These are phyloP conservation scores for Dothistroma pini DNA, from an alignment of 2,329 filamentous ascomycete species.

Conservation along the genomic window DNA sequence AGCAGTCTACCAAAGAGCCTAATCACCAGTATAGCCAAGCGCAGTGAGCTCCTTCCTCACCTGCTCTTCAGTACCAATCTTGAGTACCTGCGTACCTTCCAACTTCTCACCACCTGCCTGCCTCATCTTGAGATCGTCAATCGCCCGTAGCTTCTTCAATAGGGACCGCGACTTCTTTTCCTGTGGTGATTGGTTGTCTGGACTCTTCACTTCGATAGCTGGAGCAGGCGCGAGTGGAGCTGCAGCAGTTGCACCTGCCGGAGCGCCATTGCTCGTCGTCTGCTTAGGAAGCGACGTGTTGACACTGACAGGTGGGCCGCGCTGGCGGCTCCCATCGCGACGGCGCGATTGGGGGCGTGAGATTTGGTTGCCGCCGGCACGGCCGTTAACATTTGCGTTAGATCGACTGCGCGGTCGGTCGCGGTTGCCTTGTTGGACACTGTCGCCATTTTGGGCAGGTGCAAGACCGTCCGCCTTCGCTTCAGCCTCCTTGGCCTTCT, in stretches of 20 bases:
- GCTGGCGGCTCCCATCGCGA: constrained; percentile 27
- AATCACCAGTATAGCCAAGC: constrained; percentile 29
- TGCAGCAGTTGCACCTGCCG: constrained; percentile 9
- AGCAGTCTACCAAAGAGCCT: not conserved
- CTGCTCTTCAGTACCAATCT: constrained; percentile 82
- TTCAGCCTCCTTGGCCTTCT: constrained; percentile 81
- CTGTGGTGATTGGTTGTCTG: constrained; percentile 61
- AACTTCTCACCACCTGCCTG: constrained; percentile 92
- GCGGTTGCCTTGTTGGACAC: constrained; percentile 10
- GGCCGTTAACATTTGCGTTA: constrained; percentile 23
- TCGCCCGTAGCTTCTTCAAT: constrained; percentile 95
- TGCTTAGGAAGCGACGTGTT: constrained; percentile 40
- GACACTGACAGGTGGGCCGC: constrained; percentile 21
- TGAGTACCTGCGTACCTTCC: constrained; percentile 97
- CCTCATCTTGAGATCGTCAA: constrained; percentile 97
- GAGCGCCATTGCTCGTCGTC: constrained; percentile 16
- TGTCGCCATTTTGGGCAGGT: constrained; percentile 45
- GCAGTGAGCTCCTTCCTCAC: constrained; percentile 73
- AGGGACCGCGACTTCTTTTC: constrained; percentile 94
- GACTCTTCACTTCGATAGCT: constrained; percentile 53
- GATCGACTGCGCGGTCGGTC: constrained; percentile 34
- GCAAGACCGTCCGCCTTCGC: constrained; percentile 51
- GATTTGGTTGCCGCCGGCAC: constrained; percentile 20
- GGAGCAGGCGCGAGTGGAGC: constrained; percentile 32
- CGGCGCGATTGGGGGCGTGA: constrained; percentile 28